These are phyloP conservation scores for Echium plantagineum DNA, from an alignment of 257 asterid species.

Conservation along the genomic window DNA sequence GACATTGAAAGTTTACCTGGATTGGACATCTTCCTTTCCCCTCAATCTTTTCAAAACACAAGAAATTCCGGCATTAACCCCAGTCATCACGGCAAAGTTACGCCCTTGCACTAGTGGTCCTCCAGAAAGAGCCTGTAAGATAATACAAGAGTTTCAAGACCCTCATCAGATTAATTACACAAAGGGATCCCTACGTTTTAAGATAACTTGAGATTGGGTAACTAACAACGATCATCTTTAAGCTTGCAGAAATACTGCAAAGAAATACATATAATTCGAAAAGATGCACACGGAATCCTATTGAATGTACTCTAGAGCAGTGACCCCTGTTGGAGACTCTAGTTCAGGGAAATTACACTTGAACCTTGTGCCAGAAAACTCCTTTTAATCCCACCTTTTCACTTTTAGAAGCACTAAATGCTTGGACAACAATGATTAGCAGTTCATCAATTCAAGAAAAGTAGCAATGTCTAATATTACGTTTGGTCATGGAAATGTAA, in stretches of 20 bases:
- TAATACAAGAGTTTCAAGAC: not conserved
- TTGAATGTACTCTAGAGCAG: no score
- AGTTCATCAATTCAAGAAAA: no score
- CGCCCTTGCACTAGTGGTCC: constrained; percentile 89
- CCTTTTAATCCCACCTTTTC: not conserved
- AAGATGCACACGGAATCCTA: no score
- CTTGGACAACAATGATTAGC: not conserved
- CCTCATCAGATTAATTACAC: no score
- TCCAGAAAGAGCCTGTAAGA: constrained; percentile 67
- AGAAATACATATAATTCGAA: no score
- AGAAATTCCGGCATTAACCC: constrained; percentile 85
- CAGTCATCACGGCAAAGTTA: constrained; percentile 90
- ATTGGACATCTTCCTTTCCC: constrained; percentile 89
- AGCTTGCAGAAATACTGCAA: no score
- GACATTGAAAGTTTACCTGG: constrained; percentile 37
- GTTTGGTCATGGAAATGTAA: not conserved
- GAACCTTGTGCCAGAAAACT: no score
- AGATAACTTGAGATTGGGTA: no score
- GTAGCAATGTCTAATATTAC: not conserved
- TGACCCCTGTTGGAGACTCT: no score
- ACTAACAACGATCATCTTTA: no score
- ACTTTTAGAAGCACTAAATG: not conserved
- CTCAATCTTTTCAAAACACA: constrained; percentile 79
- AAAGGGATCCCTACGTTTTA: no score
- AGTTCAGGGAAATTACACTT: no score